Conservation (phyloP, 306 rosid genomes). For the Oxytropis ochrocephala region DNA sequence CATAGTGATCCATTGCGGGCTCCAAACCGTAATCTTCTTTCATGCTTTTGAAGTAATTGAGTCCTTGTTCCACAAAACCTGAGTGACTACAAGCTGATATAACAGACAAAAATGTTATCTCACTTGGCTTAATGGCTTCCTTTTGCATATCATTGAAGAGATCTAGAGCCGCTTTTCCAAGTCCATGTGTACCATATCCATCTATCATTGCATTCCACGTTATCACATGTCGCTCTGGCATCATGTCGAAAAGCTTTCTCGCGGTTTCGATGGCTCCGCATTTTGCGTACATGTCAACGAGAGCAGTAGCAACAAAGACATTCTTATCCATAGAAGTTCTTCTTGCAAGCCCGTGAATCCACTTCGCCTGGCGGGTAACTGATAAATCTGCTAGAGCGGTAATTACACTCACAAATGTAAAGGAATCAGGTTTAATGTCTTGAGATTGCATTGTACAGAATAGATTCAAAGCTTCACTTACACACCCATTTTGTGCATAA, state of each 20-base stretch:
- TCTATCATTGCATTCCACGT: constrained; percentile 95
- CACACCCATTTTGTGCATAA: constrained; percentile 68
- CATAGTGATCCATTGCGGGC: constrained; percentile 84
- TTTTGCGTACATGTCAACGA: constrained; percentile 77
- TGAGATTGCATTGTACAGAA: constrained; percentile 63
- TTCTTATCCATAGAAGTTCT: constrained; percentile 62
- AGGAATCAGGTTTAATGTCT: constrained; percentile 63
- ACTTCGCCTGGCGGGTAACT: constrained; percentile 74
- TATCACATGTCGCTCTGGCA: constrained; percentile 73
- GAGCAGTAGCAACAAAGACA: constrained; percentile 72
- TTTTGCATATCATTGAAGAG: constrained; percentile 60
- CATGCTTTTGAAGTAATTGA: constrained; percentile 53
- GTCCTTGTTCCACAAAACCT: constrained; percentile 77
- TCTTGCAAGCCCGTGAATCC: constrained; percentile 83
- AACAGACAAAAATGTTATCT: constrained; percentile 58
- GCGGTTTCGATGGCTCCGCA: constrained; percentile 71
- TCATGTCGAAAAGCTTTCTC: constrained; percentile 61
- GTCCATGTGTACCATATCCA: constrained; percentile 88
- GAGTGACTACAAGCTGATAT: constrained; percentile 89
- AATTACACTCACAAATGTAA: constrained; percentile 76
- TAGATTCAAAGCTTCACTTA: constrained; percentile 53
- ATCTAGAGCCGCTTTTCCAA: constrained; percentile 53
- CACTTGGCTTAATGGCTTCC: constrained; percentile 57
- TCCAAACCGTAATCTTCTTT: constrained; percentile 51
- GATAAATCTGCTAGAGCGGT: constrained; percentile 84